phyloP scores from a whole-genome alignment of 208 protist genomes.

The Trypanosoma cruzi region DNA sequence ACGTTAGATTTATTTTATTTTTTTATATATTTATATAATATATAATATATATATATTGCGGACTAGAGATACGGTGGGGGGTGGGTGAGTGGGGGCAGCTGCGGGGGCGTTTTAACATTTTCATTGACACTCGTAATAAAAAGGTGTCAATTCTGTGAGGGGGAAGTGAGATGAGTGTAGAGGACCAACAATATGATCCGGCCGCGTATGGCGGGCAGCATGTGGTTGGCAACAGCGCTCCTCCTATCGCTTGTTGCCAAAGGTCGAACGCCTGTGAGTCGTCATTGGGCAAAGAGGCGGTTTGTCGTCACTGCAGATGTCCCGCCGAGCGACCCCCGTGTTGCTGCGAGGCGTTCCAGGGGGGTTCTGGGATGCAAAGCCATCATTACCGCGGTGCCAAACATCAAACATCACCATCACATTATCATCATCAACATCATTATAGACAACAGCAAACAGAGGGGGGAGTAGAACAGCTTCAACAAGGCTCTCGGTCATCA shows the following conservation, averaged over 20 bases:
- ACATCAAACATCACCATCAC: neutral
- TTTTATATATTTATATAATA: neutral
- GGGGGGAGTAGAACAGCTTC: neutral
- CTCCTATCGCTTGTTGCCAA: slow-evolving; percentile 29
- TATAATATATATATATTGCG: neutral
- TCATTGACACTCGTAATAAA: neutral
- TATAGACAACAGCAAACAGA: slow-evolving; percentile 3
- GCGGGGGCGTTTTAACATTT: neutral
- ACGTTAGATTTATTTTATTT: neutral
- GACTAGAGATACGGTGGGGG: neutral
- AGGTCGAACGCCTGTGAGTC: slow-evolving; percentile 20
- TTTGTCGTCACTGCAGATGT: neutral
- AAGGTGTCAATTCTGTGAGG: neutral
- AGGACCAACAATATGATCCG: slow-evolving; percentile 1
- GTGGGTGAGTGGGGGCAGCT: neutral
- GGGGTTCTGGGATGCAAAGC: neutral
- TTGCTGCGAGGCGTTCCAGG: slow-evolving; percentile 48
- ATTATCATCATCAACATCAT: slow-evolving; percentile 2
- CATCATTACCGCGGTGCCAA: slow-evolving; percentile 3
- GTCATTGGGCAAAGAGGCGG: neutral
- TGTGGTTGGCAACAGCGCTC: neutral
- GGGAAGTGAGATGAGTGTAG: slow-evolving; percentile 2
- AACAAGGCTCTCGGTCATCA: neutral
- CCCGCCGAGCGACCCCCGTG: slow-evolving; percentile 30
- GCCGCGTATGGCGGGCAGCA: neutral